phyloP scores from a whole-genome alignment of 2,329 filamentous ascomycete genomes.

The Talaromyces sp. region DNA sequence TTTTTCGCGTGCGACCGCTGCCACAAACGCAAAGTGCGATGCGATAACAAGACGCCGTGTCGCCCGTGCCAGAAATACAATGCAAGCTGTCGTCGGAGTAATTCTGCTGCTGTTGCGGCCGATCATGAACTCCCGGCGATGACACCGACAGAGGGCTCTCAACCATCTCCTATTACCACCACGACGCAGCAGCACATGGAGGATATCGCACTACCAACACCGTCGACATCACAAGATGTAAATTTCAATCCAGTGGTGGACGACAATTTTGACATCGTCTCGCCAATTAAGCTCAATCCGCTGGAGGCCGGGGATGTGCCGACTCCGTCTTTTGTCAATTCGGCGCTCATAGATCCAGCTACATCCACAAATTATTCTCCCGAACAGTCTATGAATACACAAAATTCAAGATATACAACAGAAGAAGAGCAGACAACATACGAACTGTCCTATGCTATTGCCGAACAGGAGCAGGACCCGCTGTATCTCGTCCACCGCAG shows the following conservation, averaged over 20 bases:
- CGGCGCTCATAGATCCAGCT: background rate
- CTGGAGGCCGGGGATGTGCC: background rate
- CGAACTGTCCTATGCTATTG: background rate
- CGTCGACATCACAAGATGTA: background rate
- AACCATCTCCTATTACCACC: background rate
- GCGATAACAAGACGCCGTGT: background rate
- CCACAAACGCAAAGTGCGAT: constrained; percentile 1
- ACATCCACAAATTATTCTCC: background rate
- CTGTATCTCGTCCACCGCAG: background rate
- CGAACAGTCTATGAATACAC: background rate
- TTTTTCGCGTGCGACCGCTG: background rate
- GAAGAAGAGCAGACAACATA: background rate
- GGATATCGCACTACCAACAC: background rate
- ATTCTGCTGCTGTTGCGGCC: background rate
- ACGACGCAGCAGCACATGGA: background rate
- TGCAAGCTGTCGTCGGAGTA: background rate
- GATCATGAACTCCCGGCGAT: background rate
- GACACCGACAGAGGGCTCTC: background rate
- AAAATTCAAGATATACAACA: background rate
- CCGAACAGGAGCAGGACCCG: background rate
- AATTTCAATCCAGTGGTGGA: background rate
- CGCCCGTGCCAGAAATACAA: background rate
- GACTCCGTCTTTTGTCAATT: background rate
- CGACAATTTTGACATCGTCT: background rate
- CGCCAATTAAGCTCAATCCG: background rate